Base-by-base conservation (phyloP, 371 early-diverging fungal genomes). In the Zychaea mexicana region DNA sequence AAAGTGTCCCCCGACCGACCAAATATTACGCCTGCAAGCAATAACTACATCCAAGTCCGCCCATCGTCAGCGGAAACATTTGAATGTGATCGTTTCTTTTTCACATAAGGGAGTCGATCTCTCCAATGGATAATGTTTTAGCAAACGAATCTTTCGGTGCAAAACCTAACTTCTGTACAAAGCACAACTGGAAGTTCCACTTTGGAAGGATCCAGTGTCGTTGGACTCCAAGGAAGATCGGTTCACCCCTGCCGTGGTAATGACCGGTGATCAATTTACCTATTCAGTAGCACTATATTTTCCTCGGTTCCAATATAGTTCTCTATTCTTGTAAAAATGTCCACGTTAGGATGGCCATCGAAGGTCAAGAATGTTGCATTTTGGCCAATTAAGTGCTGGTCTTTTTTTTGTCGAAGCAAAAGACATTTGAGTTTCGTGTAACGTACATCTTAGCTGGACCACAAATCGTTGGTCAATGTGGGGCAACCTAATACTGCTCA, bases 111-210 rank as follows among this genome's bases (percentile, higher is more conserved):
- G n/a, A n/a, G n/a, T n/a, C n/a, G n/a, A n/a, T n/a, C n/a, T n/a
- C n/a, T n/a, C n/a, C n/a, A n/a, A n/a, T n/a, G n/a, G n/a, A n/a
- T n/a, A n/a, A n/a, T n/a, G n/a, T n/a, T n/a, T n/a, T n/a, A n/a
- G n/a, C n/a, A n/a, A n/a, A n/a, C n/a, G n/a, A n/a, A n/a, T n/a
- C n/a, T n/a, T n/a, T n/a, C n/a, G n/a, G n/a, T n/a, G n/a, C n/a
- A n/a, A n/a, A n/a, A n/a, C n/a, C n/a, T n/a, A n/a, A n/a, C n/a
- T n/a, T 82, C 28, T 89, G 90, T 61, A 78, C 87, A 60, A 88
- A 87, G 65, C 90, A 90, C 62, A 83, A 86, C 56, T 90, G 90
- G 90, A 71, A 73, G 0, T 90, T 88, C 62, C 61, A 69, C 13
- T 60, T 90, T 59, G 83, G 84, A 32, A 71, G 74, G 12, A 66